Base-by-base conservation (phyloP, 306 rosid genomes). In the Urtica urens region DNA sequence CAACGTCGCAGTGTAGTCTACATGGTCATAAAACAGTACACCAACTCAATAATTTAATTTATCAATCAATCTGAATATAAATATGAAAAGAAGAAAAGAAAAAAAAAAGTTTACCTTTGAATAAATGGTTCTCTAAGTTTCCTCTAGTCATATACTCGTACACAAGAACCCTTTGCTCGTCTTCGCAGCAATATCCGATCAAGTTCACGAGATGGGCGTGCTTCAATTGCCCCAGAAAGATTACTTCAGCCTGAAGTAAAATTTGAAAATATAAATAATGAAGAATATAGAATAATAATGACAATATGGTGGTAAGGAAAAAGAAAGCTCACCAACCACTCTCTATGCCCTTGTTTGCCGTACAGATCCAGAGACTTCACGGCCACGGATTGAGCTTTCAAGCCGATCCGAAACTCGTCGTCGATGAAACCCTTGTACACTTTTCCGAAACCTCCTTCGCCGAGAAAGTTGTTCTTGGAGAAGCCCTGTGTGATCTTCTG, bases 171-270 rank as follows among this genome's bases (percentile, higher is more conserved):
- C 99, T 72, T 6, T 92, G 60, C 23, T 82, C 92, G 59, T 92
- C 96, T 68, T 92, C 96, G 33, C 83, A 70, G 73, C 96, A 85
- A 43, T 92, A 82, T 1, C 94, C 99, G 52, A 92, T 68, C 71
- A 92, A 75, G 60, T 79, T 92, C 13, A 92, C 96, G 46, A 85
- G 79, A 78, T 92, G 78, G 4, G 73, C 64, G 67, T 92, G 96
- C 71, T 70, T 82, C 71, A 92, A 31, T 62, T 92, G 99, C 57
- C 99, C 99, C 60, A 92, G 82, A 69, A 79, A 71, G 7, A 90
- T 56, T 16, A 90, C 99, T 62, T 90, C 99, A 48, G 99, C 79
- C 99, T 90, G 44, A n/a, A n/a, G n/a, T n/a, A n/a, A n/a, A n/a
- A n/a, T n/a, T n/a, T n/a, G n/a, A n/a, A n/a, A n/a, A n/a, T n/a